These are phyloP conservation scores for Trypanosomatidae sp. DNA, from an alignment of 208 protist species.

Conservation along the genomic window DNA sequence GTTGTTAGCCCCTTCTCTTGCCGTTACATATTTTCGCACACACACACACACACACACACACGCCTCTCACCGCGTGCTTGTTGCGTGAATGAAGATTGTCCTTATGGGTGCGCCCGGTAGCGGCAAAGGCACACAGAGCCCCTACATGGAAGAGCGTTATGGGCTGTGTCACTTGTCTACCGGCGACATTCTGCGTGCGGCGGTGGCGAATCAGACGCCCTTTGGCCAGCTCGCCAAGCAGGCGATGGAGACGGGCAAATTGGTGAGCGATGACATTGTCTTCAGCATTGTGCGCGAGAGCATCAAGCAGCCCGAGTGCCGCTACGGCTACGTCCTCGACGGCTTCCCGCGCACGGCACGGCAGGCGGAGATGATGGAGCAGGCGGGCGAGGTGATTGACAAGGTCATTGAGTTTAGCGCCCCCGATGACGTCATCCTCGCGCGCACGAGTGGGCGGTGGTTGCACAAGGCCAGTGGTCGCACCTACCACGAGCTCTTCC, in stretches of 20 bases:
- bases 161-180: conserved; percentile 89
- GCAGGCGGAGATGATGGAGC: conserved; percentile 89
- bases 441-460: conserved; percentile 82
- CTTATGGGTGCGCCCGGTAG: conserved; percentile 85
- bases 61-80: neutral
- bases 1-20: neutral
- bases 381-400: conserved; percentile 59
- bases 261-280: conserved; percentile 89
- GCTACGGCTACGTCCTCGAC: conserved; percentile 90
- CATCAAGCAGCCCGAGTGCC: conserved; percentile 71
- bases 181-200: conserved; percentile 89
- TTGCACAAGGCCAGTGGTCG: conserved; percentile 88
- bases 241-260: conserved; percentile 63
- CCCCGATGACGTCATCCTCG: conserved; percentile 86
- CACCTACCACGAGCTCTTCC: conserved; percentile 89
- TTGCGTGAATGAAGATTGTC: conserved; percentile 69
- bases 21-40: neutral
- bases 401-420: conserved; percentile 85
- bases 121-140: conserved; percentile 92
- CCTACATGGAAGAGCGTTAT: conserved; percentile 83
- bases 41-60: neutral
- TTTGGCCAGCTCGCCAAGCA: conserved; percentile 56
- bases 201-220: conserved; percentile 44
- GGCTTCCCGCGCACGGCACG: conserved; percentile 90
- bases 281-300: conserved; percentile 84